Evolutionary conservation across 805 yeast species (phyloP).

Genomic region (Middelhovenomyces tepae): DNA sequence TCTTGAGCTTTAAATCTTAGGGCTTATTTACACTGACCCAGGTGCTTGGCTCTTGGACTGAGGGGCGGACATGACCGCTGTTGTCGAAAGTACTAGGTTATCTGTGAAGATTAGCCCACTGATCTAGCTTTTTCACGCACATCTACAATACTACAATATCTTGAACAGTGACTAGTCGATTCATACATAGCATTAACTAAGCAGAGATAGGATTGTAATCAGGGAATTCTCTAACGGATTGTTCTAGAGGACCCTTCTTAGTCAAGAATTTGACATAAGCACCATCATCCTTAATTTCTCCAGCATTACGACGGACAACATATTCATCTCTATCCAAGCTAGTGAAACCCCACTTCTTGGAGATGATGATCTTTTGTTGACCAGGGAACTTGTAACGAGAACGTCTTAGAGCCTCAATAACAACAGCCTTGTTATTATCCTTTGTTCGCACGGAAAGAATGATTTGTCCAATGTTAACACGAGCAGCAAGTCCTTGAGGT

Average conservation of each 20-base stretch:
- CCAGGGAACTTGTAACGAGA: conserved; percentile 99
- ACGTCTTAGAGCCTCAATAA: conserved; percentile 98
- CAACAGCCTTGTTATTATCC: conserved; percentile 96
- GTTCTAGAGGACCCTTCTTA: conserved; percentile 90
- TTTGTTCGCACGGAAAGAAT: conserved; percentile 97
- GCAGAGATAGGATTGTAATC: conserved; percentile 34
- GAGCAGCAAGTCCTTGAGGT: conserved; percentile 99
- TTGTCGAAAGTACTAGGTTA: too few species aligned
- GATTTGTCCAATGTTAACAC: conserved; percentile 98
- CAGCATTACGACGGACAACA: conserved; percentile 87
- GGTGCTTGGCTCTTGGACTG: too few species aligned
- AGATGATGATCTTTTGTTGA: conserved; percentile 98
- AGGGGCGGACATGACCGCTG: too few species aligned
- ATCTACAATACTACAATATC: too few species aligned
- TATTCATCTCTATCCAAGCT: conserved; percentile 96
- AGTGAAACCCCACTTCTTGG: conserved; percentile 99
- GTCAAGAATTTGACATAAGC: conserved; percentile 98
- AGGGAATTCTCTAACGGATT: conserved; percentile 92
- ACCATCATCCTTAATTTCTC: conserved; percentile 99
- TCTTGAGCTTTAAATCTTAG: too few species aligned
- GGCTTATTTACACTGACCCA: too few species aligned
- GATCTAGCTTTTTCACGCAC: too few species aligned
- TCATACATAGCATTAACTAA: too few species aligned
- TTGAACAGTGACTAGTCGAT: too few species aligned
- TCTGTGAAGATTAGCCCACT: too few species aligned